Evolutionary conservation across 1,139 yeast genomes (phyloP).

Genomic region (Yamadazyma diospyri): DNA sequence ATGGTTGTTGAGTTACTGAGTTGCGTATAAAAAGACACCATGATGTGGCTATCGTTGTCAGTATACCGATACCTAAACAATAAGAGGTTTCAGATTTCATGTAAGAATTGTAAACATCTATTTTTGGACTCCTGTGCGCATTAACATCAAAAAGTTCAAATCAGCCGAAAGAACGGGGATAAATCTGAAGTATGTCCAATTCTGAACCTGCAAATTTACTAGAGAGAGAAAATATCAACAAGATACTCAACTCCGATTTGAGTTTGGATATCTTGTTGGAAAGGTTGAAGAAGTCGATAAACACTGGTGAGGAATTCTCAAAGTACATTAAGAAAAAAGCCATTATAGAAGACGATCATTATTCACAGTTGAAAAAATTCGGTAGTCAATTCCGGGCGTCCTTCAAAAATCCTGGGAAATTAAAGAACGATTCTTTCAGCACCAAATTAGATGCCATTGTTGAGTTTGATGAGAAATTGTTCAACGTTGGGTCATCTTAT

Average conservation of each 20-base stretch:
- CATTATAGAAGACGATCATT: conserved; percentile 74
- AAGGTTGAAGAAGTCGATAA: conserved; percentile 74
- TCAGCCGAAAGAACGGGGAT: no score
- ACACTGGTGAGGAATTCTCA: conserved; percentile 81
- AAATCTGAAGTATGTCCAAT: background rate
- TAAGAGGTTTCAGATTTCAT: no score
- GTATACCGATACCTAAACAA: no score
- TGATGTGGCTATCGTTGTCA: no score
- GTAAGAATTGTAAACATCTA: no score
- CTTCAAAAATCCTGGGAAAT: conserved; percentile 45
- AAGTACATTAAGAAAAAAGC: conserved; percentile 78
- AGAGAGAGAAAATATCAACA: conserved; percentile 27
- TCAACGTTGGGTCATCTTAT: conserved; percentile 70
- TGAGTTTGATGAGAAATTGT: conserved; percentile 72
- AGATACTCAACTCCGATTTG: conserved; percentile 36
- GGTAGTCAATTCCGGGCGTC: conserved; percentile 52
- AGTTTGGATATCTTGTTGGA: conserved; percentile 62
- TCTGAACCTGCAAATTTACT: conserved; percentile 13
- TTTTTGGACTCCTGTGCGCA: no score
- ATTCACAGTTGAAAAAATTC: conserved; percentile 66
- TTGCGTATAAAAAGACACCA: no score
- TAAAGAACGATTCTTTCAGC: conserved; percentile 69
- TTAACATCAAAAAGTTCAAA: no score
- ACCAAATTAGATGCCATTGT: conserved; percentile 64
- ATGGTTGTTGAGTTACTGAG: no score